Percentiles rank a stretch among this genome's conserved stretches.
These are phyloP conservation scores for Pleurotus tuoliensis DNA, from an alignment of 768 basidiomycete species.

Conservation along the genomic window DNA sequence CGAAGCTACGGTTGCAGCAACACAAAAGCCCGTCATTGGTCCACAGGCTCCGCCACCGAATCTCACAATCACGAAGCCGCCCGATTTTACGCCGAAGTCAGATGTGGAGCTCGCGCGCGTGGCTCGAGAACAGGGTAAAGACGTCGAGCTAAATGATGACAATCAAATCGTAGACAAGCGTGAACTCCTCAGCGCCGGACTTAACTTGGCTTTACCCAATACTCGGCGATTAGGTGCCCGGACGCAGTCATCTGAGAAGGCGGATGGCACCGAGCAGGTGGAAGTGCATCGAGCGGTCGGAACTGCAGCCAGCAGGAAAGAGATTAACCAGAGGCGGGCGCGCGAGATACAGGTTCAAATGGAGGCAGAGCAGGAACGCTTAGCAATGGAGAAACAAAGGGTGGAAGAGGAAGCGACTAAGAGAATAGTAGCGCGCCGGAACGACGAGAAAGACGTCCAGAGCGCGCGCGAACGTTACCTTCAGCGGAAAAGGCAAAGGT, in stretches of 20 bases:
- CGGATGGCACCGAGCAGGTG: slow-evolving; percentile 26
- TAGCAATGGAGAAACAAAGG: slow-evolving; percentile 50
- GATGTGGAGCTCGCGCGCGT: slow-evolving; percentile 71
- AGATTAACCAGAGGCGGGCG: slow-evolving; percentile 81
- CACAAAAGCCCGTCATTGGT: slow-evolving; percentile 55
- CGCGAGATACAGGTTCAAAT: slow-evolving; percentile 78
- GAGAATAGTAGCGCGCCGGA: slow-evolving; percentile 68
- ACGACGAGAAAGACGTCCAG: slow-evolving; percentile 69
- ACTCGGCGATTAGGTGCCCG: slow-evolving; percentile 64
- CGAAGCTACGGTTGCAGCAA: slow-evolving; percentile 82
- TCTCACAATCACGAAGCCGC: slow-evolving; percentile 73
- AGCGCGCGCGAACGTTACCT: slow-evolving; percentile 73
- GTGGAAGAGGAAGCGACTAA: slow-evolving; percentile 63
- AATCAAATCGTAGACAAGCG: slow-evolving; percentile 97
- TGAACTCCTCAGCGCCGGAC: slow-evolving; percentile 83
- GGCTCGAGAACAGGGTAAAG: slow-evolving; percentile 73
- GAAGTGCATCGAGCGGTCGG: slow-evolving; percentile 77
- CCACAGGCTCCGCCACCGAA: slow-evolving; percentile 62
- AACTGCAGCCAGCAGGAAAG: slow-evolving; percentile 70
- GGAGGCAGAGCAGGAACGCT: slow-evolving; percentile 64
- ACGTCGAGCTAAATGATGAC: slow-evolving; percentile 94
- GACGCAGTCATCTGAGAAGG: slow-evolving; percentile 18
- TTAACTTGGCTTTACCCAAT: slow-evolving; percentile 85
- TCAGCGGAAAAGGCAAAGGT: slow-evolving; percentile 72
- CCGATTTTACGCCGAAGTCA: slow-evolving; percentile 55